These are phyloP conservation scores for Lippia alba DNA, from an alignment of 305 asterid species.

Conservation along the genomic window DNA sequence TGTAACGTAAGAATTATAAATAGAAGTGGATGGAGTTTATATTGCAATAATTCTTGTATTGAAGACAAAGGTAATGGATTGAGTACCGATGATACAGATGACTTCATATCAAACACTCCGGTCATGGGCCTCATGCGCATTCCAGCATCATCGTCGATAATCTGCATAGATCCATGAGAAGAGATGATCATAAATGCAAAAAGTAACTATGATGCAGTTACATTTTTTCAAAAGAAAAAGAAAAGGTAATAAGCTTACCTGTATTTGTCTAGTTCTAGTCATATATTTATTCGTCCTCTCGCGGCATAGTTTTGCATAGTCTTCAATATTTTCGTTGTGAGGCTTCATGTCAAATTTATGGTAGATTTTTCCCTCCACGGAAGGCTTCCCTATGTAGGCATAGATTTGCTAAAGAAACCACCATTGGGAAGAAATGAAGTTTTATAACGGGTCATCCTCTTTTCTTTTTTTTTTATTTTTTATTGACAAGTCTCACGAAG, in stretches of 20 bases:
- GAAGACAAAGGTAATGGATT: conserved; percentile 22
- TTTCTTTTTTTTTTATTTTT: no score
- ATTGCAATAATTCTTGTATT: not conserved
- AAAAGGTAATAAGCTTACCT: conserved; percentile 44
- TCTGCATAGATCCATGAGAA: conserved; percentile 41
- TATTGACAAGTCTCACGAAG: no score
- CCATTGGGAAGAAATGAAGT: not conserved
- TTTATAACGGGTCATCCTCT: not conserved
- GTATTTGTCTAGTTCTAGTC: conserved; percentile 70
- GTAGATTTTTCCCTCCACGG: conserved; percentile 80
- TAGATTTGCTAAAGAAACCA: conserved; percentile 16
- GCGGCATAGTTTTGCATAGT: conserved; percentile 74
- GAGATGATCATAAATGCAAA: conserved; percentile 18
- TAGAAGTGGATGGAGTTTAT: conserved; percentile 1
- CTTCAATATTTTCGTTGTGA: conserved; percentile 60
- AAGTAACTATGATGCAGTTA: conserved; percentile 4
- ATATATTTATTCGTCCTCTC: conserved; percentile 75
- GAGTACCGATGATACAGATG: conserved; percentile 53
- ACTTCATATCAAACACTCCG: conserved; percentile 57
- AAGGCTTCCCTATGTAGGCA: conserved; percentile 58
- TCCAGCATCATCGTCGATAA: conserved; percentile 77
- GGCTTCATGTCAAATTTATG: conserved; percentile 91
- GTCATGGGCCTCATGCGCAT: conserved; percentile 85
- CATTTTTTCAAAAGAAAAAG: conserved; percentile 14
- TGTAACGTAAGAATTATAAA: conserved; percentile 7